phyloP scores from a whole-genome alignment of 2,329 filamentous ascomycete genomes.

The Aspergillus alliaceus region DNA sequence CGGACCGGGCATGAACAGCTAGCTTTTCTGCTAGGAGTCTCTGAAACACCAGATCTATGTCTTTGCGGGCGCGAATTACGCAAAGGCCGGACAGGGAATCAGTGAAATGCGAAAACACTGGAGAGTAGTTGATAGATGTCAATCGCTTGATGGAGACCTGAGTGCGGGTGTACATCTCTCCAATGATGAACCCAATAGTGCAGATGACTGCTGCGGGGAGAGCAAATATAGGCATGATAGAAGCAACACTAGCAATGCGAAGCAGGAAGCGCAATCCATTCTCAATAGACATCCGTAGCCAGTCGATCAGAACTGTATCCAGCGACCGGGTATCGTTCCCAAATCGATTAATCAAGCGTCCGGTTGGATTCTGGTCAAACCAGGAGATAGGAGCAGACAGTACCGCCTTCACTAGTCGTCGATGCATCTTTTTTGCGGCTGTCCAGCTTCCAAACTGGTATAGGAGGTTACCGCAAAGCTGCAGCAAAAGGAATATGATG shows the following conservation, averaged over 20 bases:
- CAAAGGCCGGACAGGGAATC: slow-evolving; percentile 54
- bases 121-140: slow-evolving; percentile 51
- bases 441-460: slow-evolving; percentile 59
- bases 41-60: slow-evolving; percentile 51
- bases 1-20: slow-evolving; percentile 47
- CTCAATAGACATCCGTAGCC: slow-evolving; percentile 40
- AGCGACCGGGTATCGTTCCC: slow-evolving; percentile 59
- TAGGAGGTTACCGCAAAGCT: slow-evolving; percentile 29
- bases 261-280: slow-evolving; percentile 46
- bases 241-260: slow-evolving; percentile 50
- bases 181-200: slow-evolving; percentile 47
- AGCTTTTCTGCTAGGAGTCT: slow-evolving; percentile 54
- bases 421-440: slow-evolving; percentile 56
- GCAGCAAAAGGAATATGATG: slow-evolving; percentile 30
- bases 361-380: slow-evolving; percentile 57
- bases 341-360: slow-evolving; percentile 49
- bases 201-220: slow-evolving; percentile 50
- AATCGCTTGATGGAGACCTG: slow-evolving; percentile 51
- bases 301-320: slow-evolving; percentile 49
- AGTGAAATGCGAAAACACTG: slow-evolving; percentile 58
- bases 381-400: slow-evolving; percentile 57
- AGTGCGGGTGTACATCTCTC: slow-evolving; percentile 54
- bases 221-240: slow-evolving; percentile 55
- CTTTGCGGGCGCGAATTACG: slow-evolving; percentile 53
- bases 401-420: slow-evolving; percentile 53